These are phyloP conservation scores for Chaetomium globosum DNA, from an alignment of 2,329 filamentous ascomycete genomes.

Conservation along the genomic window DNA sequence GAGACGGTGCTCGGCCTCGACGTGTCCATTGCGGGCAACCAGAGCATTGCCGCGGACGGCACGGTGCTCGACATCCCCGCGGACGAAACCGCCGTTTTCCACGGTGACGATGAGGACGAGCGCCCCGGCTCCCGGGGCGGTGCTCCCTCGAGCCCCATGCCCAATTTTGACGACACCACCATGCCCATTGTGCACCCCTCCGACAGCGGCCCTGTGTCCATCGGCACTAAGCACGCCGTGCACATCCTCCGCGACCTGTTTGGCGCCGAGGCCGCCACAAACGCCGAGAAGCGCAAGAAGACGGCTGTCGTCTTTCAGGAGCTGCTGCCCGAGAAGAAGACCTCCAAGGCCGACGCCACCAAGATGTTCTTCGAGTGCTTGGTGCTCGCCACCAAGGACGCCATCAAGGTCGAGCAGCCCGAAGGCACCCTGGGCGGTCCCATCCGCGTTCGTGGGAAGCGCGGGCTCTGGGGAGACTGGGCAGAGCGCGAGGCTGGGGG, in stretches of 20 bases:
- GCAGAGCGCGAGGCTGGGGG: slow-evolving; percentile 75
- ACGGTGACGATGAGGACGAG: slow-evolving; percentile 53
- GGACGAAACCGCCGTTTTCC: slow-evolving; percentile 51
- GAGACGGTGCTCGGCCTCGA: slow-evolving; percentile 53
- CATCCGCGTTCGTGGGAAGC: slow-evolving; percentile 84
- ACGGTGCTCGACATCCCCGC: slow-evolving; percentile 68
- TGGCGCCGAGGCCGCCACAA: slow-evolving; percentile 69
- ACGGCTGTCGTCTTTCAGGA: slow-evolving; percentile 85
- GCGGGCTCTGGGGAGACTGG: slow-evolving; percentile 96
- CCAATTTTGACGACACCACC: slow-evolving; percentile 78
- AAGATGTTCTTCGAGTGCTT: slow-evolving; percentile 99
- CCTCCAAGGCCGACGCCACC: slow-evolving; percentile 86
- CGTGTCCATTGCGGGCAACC: slow-evolving; percentile 57
- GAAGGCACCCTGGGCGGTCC: slow-evolving; percentile 71
- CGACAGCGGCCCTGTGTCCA: slow-evolving; percentile 82
- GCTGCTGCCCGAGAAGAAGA: slow-evolving; percentile 77
- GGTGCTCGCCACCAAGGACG: slow-evolving; percentile 95
- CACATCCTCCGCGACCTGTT: slow-evolving; percentile 91
- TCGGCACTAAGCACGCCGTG: slow-evolving; percentile 93
- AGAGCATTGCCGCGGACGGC: slow-evolving; percentile 59
- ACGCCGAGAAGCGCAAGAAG: slow-evolving; percentile 73
- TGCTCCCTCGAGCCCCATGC: slow-evolving; percentile 51
- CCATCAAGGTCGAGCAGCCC: slow-evolving; percentile 91
- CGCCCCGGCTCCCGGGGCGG: slow-evolving; percentile 43
- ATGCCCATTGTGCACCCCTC: slow-evolving; percentile 75